Percentiles rank a stretch among this genome's conserved stretches.
phyloP scores from a whole-genome alignment of 371 early-diverging fungal genomes.

The Capillidium heterosporum region DNA sequence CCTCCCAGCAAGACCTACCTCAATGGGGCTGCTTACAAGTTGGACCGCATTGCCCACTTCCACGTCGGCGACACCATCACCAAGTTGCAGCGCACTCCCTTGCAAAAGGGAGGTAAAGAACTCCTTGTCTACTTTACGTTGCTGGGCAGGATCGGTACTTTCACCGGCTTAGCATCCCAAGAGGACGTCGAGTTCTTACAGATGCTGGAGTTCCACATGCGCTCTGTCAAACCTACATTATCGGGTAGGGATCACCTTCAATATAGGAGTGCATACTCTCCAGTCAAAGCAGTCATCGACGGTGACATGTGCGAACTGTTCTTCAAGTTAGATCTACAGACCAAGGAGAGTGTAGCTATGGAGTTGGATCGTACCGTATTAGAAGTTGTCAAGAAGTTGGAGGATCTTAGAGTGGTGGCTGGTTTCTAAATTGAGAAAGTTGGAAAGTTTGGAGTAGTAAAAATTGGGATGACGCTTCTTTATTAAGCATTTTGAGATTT shows the following conservation, averaged over 20 bases:
- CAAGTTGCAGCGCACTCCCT: constrained; percentile 47
- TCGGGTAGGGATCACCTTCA: constrained; percentile 79
- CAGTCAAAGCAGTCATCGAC: constrained; percentile 76
- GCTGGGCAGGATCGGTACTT: constrained; percentile 61
- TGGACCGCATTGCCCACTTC: constrained; percentile 45
- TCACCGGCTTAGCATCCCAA: constrained; percentile 69
- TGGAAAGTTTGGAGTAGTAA: too few species aligned
- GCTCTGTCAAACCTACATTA: constrained; percentile 47
- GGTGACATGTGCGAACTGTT: constrained; percentile 86
- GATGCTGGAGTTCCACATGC: constrained; percentile 77
- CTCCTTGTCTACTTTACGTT: constrained; percentile 72
- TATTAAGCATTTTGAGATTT: too few species aligned
- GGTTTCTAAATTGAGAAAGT: too few species aligned
- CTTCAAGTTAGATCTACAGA: constrained; percentile 41
- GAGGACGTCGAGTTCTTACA: constrained; percentile 90
- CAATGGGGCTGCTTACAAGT: constrained; percentile 75
- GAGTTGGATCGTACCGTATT: constrained; percentile 68
- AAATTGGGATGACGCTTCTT: too few species aligned
- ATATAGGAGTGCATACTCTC: constrained; percentile 61
- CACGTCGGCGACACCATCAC: constrained; percentile 77
- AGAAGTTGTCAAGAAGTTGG: constrained; percentile 85
- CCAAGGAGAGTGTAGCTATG: constrained; percentile 58
- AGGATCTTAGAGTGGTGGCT: constrained; percentile 57
- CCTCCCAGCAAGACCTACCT: constrained; percentile 62
- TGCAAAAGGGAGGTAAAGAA: constrained; percentile 73